A percentile compares a stretch with the other conserved stretches of the same genome.
phyloP scores from a whole-genome alignment of 805 yeast genomes.

The Candida rishiriensis region DNA sequence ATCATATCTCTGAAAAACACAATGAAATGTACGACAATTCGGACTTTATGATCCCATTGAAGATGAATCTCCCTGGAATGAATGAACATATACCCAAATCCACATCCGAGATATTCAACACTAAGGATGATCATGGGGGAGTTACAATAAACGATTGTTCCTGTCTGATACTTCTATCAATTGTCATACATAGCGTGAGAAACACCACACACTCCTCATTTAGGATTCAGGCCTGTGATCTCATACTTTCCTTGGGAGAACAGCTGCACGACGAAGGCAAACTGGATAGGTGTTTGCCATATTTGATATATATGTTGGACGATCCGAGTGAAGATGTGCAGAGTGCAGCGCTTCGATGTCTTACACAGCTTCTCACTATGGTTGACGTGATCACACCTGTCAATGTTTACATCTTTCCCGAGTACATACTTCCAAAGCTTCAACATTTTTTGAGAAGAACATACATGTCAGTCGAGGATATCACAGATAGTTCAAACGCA shows the following conservation, averaged over 20 bases:
- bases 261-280: constrained; percentile 77
- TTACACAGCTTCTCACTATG: constrained; percentile 63
- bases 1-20: constrained; percentile 14
- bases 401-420: constrained; percentile 74
- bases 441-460: constrained; percentile 37
- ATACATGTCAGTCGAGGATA: constrained; percentile 26
- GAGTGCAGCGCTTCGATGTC: constrained; percentile 54
- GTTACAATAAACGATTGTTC: constrained; percentile 34
- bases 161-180: constrained; percentile 52
- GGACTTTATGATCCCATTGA: constrained; percentile 32
- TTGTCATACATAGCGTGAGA: constrained; percentile 56
- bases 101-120: constrained; percentile 26
- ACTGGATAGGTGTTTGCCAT: constrained; percentile 82
- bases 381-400: constrained; percentile 67
- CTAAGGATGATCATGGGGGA: constrained; percentile 5
- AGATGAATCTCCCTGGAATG: constrained; percentile 50
- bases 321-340: constrained; percentile 66
- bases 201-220: constrained; percentile 57
- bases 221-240: constrained; percentile 66
- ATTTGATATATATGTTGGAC: constrained; percentile 64
- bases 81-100: constrained; percentile 40
- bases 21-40: constrained; percentile 4
- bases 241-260: constrained; percentile 72
- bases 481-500: background rate
- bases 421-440: constrained; percentile 74